These are phyloP conservation scores for Dentipellis fragilis DNA, from an alignment of 768 basidiomycete genomes.

Conservation along the genomic window DNA sequence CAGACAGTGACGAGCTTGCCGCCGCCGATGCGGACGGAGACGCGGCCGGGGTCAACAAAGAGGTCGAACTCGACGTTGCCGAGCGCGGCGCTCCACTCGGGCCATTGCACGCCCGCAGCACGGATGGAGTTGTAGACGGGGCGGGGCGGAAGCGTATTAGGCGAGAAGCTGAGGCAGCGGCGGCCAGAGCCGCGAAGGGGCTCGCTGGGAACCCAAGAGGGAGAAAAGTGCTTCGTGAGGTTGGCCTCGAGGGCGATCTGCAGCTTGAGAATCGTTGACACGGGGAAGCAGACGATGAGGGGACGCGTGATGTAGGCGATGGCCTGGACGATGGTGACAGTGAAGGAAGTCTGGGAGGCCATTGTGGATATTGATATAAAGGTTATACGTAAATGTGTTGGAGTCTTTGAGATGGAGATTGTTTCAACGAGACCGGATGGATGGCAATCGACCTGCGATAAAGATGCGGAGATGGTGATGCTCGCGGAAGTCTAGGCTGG, in stretches of 20 bases:
- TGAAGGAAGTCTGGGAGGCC: constrained; percentile 33
- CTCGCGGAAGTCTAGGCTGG: constrained; percentile 6
- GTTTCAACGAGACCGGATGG: constrained; percentile 29
- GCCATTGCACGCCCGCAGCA: constrained; percentile 65
- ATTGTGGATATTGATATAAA: constrained; percentile 4
- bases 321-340: constrained; percentile 62
- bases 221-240: constrained; percentile 57
- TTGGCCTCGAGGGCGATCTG: constrained; percentile 65
- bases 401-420: neutral
- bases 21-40: constrained; percentile 52
- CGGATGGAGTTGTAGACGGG: constrained; percentile 64
- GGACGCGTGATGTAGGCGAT: constrained; percentile 65
- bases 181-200: constrained; percentile 61
- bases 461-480: neutral
- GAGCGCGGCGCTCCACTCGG: constrained; percentile 65
- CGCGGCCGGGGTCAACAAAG: constrained; percentile 71
- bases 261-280: constrained; percentile 55
- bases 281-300: constrained; percentile 46
- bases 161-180: constrained; percentile 68
- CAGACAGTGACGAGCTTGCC: constrained; percentile 53
- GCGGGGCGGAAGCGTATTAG: constrained; percentile 57
- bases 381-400: neutral
- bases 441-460: constrained; percentile 59
- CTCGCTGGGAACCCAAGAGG: constrained; percentile 55
- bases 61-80: constrained; percentile 69